These are phyloP conservation scores for Cordyceps fumosorosea DNA, from an alignment of 2,329 filamentous ascomycete genomes.

Conservation along the genomic window DNA sequence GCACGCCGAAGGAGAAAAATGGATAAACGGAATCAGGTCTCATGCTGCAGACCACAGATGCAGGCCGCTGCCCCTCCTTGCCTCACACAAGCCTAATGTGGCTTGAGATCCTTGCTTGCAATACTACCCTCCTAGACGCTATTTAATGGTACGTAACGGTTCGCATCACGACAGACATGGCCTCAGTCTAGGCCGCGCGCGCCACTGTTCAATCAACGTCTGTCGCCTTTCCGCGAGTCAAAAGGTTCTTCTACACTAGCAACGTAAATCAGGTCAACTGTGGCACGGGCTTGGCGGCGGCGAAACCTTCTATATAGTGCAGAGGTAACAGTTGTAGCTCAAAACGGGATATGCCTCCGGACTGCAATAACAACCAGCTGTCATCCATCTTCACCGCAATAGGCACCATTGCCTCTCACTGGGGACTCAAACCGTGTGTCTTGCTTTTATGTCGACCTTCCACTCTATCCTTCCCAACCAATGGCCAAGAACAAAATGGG, in stretches of 20 bases:
- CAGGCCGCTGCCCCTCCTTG: constrained; percentile 7
- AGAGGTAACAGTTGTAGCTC: not conserved
- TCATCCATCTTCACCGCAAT: not conserved
- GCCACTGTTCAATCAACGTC: not conserved
- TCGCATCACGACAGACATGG: not conserved
- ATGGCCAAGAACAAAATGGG: not conserved
- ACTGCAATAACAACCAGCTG: not conserved
- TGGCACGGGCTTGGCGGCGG: not conserved
- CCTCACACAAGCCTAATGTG: not conserved
- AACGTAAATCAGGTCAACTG: not conserved
- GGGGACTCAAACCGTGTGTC: not conserved
- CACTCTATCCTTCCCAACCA: not conserved
- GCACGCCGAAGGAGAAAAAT: not conserved
- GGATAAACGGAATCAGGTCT: constrained; percentile 3
- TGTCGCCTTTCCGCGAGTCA: not conserved
- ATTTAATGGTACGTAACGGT: constrained; percentile 9
- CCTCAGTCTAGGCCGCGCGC: not conserved
- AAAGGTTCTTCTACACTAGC: not conserved
- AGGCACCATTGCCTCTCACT: not conserved
- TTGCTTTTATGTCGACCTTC: not conserved
- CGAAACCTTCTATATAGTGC: not conserved
- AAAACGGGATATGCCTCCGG: not conserved
- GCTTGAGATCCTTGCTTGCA: constrained; percentile 9
- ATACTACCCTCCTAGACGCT: not conserved
- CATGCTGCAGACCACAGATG: constrained; percentile 12